Conservation (phyloP, 306 rosid species). For the Carpinus fangiana region DNA sequence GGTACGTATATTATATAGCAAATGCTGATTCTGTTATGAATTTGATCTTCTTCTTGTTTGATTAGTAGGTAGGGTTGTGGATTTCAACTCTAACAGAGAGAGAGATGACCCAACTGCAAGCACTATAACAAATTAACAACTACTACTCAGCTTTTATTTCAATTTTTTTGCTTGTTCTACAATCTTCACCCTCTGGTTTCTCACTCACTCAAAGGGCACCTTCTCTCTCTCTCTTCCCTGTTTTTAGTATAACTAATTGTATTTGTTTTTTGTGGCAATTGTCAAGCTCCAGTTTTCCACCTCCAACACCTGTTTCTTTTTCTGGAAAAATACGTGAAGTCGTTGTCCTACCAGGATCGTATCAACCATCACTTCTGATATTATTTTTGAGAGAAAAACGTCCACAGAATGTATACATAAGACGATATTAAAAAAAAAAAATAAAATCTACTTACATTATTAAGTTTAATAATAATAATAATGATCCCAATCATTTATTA, state of each 20-base stretch:
- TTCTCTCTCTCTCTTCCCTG: neutral
- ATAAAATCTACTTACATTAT: too few species aligned
- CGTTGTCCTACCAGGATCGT: too few species aligned
- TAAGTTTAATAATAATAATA: too few species aligned
- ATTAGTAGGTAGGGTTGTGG: slow-evolving; percentile 28
- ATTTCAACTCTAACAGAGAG: slow-evolving; percentile 10
- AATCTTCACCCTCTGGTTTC: slow-evolving; percentile 29
- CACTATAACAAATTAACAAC: neutral
- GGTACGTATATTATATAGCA: neutral
- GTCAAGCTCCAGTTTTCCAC: slow-evolving; percentile 18
- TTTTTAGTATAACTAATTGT: neutral
- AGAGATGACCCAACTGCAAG: slow-evolving; percentile 19
- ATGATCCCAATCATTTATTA: too few species aligned
- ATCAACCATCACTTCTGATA: too few species aligned
- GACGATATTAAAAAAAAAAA: too few species aligned
- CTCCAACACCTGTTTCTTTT: neutral
- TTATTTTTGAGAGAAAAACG: too few species aligned
- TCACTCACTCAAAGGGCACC: slow-evolving; percentile 5
- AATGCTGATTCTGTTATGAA: slow-evolving; percentile 15
- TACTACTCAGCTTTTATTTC: neutral
- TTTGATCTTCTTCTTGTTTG: slow-evolving; percentile 9
- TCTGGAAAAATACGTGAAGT: neutral
- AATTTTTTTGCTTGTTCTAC: slow-evolving; percentile 42
- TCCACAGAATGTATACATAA: too few species aligned
- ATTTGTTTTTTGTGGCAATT: slow-evolving; percentile 11